phyloP scores from a whole-genome alignment of 2,329 filamentous ascomycete species.

The Apiospora arundinis region DNA sequence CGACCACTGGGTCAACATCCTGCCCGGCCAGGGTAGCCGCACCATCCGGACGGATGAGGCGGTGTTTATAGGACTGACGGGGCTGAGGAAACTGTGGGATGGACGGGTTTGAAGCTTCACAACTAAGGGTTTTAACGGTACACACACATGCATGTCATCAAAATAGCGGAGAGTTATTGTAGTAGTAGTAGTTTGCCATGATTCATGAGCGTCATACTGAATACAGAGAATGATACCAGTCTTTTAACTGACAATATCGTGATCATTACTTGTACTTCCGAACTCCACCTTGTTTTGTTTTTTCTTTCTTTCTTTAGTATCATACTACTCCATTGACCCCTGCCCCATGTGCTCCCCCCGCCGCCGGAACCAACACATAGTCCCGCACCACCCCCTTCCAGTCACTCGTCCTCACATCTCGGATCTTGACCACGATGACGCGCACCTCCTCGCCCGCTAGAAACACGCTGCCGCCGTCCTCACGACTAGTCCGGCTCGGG shows the following conservation, averaged over 20 bases:
- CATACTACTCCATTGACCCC: neutral
- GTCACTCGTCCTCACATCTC: constrained; percentile 86
- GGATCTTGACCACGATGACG: constrained; percentile 85
- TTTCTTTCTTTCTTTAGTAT: neutral
- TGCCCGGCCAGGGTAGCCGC: constrained; percentile 80
- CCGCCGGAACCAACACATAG: constrained; percentile 59
- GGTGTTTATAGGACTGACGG: constrained; percentile 76
- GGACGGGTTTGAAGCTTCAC: constrained; percentile 26
- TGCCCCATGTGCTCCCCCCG: neutral
- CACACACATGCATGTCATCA: neutral
- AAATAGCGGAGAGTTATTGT: constrained; percentile 4
- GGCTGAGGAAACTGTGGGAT: constrained; percentile 65
- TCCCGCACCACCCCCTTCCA: constrained; percentile 95
- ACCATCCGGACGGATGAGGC: constrained; percentile 87
- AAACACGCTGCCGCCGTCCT: constrained; percentile 66
- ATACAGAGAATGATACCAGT: neutral
- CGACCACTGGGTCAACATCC: constrained; percentile 83
- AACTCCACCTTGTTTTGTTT: neutral
- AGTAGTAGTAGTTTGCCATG: neutral
- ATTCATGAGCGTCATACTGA: constrained; percentile 8
- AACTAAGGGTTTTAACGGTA: neutral
- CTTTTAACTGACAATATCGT: neutral
- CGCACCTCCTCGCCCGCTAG: constrained; percentile 83
- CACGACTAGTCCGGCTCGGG: constrained; percentile 36
- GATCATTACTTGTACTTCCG: neutral